Conservation (phyloP, 176 grass and related monocot genomes). For the Microstegium vimineum region DNA sequence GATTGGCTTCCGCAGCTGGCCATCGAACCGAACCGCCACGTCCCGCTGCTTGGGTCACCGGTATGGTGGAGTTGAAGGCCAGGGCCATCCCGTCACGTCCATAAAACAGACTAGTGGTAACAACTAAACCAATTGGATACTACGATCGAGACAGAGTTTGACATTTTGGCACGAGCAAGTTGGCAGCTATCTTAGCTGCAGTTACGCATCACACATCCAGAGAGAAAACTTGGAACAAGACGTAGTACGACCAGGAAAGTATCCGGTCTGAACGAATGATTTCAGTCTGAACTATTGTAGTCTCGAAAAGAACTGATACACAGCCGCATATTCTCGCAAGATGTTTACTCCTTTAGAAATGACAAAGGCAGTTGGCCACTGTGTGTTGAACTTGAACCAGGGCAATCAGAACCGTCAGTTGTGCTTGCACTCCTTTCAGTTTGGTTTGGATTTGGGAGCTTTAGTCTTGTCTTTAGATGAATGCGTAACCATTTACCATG, state of each 20-base stretch:
- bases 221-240: background rate
- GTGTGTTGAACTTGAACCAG: background rate
- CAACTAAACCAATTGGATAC: slow-evolving; percentile 16
- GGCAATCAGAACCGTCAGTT: background rate
- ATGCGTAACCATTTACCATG: background rate
- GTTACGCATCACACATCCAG: background rate
- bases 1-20: slow-evolving; percentile 1
- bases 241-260: slow-evolving; percentile 1
- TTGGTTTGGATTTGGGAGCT: background rate
- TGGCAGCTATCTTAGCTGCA: slow-evolving; percentile 19
- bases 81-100: background rate
- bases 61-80: slow-evolving; percentile 28
- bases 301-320: background rate
- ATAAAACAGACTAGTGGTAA: background rate
- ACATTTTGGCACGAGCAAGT: slow-evolving; percentile 19
- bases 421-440: background rate
- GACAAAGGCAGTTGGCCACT: background rate
- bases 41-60: slow-evolving; percentile 32
- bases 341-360: background rate
- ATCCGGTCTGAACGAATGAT: background rate
- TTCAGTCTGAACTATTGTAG: background rate
- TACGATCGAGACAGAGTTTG: slow-evolving; percentile 8
- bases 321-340: background rate
- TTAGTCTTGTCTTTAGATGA: background rate
- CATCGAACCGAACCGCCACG: slow-evolving; percentile 26